phyloP scores from a whole-genome alignment of 2,329 filamentous ascomycete species.

The Diaporthe sp. region DNA sequence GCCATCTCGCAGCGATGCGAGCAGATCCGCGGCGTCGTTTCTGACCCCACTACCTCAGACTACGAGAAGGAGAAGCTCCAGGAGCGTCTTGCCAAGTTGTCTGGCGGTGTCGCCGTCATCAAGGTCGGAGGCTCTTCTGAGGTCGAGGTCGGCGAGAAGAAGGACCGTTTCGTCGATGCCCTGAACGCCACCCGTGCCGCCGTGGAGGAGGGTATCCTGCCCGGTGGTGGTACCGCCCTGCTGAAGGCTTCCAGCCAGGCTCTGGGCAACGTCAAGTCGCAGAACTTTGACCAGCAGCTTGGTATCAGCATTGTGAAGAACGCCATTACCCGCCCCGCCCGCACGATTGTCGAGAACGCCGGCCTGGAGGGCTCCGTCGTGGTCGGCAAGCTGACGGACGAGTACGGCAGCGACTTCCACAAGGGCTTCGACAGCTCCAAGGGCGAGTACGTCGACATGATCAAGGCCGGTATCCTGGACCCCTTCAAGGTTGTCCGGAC shows the following conservation, averaged over 20 bases:
- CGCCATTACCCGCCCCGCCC: conserved; percentile 94
- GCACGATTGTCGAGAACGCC: conserved; percentile 97
- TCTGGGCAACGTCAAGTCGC: conserved; percentile 81
- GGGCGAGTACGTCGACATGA: conserved; percentile 99
- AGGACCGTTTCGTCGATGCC: conserved; percentile 98
- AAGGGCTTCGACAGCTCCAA: conserved; percentile 96
- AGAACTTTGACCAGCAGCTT: conserved; percentile 99
- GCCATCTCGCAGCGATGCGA: conserved; percentile 94
- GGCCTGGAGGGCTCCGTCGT: conserved; percentile 95
- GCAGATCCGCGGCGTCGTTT: conserved; percentile 98
- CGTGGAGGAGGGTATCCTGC: conserved; percentile 98
- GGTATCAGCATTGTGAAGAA: conserved; percentile 98
- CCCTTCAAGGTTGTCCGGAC: conserved; percentile 99
- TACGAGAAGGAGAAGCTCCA: conserved; percentile 99
- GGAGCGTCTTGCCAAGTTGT: conserved; percentile 99
- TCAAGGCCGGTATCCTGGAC: conserved; percentile 94
- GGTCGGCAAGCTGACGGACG: conserved; percentile 97
- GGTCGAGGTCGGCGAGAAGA: conserved; percentile 99
- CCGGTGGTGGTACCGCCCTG: conserved; percentile 96
- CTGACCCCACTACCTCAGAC: conserved; percentile 92
- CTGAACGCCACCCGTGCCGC: conserved; percentile 97
- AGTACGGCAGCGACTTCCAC: conserved; percentile 94
- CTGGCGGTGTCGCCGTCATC: conserved; percentile 98
- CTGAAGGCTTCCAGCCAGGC: conserved; percentile 97
- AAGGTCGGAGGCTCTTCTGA: conserved; percentile 98